Evolutionary conservation across 1,284 basidiomycete species (phyloP).

Genomic region (Rhodotorula sp.): DNA sequence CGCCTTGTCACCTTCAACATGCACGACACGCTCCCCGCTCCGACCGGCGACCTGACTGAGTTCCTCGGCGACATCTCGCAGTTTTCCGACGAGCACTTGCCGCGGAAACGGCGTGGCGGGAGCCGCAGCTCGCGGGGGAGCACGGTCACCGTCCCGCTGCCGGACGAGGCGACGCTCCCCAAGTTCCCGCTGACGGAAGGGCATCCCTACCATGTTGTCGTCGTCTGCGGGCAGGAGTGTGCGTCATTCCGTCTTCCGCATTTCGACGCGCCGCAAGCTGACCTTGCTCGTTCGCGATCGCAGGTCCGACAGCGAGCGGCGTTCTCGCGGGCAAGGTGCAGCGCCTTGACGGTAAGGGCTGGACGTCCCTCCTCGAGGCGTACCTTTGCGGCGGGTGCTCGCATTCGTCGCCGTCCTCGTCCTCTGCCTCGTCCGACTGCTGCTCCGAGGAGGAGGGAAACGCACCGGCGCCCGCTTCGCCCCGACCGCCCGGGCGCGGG

Average conservation of each 20-base stretch:
- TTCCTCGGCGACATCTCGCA: slow-evolving; percentile 40
- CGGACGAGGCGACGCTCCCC: slow-evolving; percentile 12
- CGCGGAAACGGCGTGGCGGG: slow-evolving; percentile 2
- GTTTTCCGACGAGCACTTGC: slow-evolving; percentile 1
- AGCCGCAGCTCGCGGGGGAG: slow-evolving; percentile 25
- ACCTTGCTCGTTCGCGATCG: neutral
- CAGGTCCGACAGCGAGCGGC: slow-evolving; percentile 33
- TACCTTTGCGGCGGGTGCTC: slow-evolving; percentile 49
- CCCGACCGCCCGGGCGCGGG: neutral
- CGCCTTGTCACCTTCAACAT: slow-evolving; percentile 44
- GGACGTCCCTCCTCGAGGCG: slow-evolving; percentile 52
- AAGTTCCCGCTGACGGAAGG: slow-evolving; percentile 26
- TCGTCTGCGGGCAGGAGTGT: slow-evolving; percentile 45
- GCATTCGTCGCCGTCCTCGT: slow-evolving; percentile 10
- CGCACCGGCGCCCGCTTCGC: neutral
- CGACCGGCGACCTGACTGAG: slow-evolving; percentile 42
- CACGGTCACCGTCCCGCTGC: slow-evolving; percentile 2
- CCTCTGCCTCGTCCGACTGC: slow-evolving; percentile 2
- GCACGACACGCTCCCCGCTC: slow-evolving; percentile 41
- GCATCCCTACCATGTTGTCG: slow-evolving; percentile 45
- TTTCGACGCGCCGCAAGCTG: neutral
- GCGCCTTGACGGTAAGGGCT: slow-evolving; percentile 36
- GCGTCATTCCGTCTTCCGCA: neutral
- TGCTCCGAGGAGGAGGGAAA: neutral
- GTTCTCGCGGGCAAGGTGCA: slow-evolving; percentile 36